Evolutionary conservation across 2,329 filamentous ascomycete genomes (phyloP).

Genomic region (Aspergillus sp.): DNA sequence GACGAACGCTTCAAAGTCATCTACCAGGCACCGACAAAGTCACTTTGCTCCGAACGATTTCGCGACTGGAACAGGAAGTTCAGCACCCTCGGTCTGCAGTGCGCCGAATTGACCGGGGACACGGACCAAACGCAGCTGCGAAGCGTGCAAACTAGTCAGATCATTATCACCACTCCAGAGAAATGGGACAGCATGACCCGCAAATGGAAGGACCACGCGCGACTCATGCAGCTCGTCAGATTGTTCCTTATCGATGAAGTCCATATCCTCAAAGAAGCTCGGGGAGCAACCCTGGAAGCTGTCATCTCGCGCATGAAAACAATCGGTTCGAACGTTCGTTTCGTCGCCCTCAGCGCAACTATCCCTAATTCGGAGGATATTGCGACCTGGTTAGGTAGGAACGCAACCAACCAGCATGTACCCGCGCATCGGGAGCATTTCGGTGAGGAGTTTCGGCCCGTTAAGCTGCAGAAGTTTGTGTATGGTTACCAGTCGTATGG

Average conservation of each 20-base stretch:
- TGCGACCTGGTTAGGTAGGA: conserved; percentile 73
- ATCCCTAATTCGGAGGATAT: conserved; percentile 81
- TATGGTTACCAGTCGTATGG: conserved; percentile 64
- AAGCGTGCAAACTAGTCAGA: conserved; percentile 69
- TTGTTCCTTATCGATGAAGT: conserved; percentile 86
- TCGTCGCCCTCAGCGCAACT: conserved; percentile 79
- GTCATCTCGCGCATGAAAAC: conserved; percentile 87
- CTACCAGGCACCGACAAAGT: conserved; percentile 83
- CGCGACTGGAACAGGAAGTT: conserved; percentile 79
- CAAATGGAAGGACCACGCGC: conserved; percentile 79
- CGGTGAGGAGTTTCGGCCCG: conserved; percentile 76
- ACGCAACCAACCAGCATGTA: conserved; percentile 56
- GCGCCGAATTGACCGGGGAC: conserved; percentile 79
- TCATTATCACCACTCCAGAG: conserved; percentile 85
- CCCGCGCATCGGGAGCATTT: conserved; percentile 70
- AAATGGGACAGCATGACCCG: conserved; percentile 90
- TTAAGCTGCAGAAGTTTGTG: conserved; percentile 73
- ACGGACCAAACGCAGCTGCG: conserved; percentile 66
- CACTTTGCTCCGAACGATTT: conserved; percentile 73
- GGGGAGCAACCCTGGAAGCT: conserved; percentile 77
- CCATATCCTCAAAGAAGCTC: conserved; percentile 76
- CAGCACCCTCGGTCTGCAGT: conserved; percentile 62
- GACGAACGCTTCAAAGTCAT: conserved; percentile 72
- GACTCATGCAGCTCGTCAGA: conserved; percentile 71
- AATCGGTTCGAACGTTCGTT: conserved; percentile 70